phyloP scores from a whole-genome alignment of 1,284 basidiomycete genomes.

The Pascua sp. region DNA sequence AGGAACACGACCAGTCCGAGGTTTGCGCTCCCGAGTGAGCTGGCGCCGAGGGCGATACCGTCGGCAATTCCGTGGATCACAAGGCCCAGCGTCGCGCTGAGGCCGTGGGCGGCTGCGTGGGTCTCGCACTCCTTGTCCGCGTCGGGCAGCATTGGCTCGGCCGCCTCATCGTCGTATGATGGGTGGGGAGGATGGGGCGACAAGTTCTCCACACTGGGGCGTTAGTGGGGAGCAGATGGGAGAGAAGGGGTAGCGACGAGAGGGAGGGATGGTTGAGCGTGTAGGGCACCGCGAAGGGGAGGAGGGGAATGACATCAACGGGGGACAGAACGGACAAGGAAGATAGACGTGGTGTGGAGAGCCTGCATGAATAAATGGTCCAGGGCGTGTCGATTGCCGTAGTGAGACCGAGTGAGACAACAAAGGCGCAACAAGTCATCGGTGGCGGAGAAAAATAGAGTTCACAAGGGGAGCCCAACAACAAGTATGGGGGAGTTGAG shows the following conservation, averaged over 20 bases:
- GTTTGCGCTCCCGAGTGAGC: slow-evolving; percentile 42
- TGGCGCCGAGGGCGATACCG: slow-evolving; percentile 80
- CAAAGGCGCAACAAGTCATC: no score
- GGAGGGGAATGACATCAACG: no score
- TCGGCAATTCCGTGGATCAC: slow-evolving; percentile 83
- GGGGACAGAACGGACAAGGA: no score
- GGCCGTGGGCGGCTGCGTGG: slow-evolving; percentile 35
- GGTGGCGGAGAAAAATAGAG: no score
- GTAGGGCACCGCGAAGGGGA: no score
- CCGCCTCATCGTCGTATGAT: slow-evolving; percentile 5
- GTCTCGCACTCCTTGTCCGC: slow-evolving; percentile 11
- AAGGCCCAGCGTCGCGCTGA: slow-evolving; percentile 76
- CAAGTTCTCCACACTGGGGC: slow-evolving; percentile 41
- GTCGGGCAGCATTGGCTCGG: slow-evolving; percentile 11
- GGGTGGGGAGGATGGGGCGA: slow-evolving; percentile 39
- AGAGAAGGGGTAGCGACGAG: not conserved
- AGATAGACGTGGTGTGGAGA: no score
- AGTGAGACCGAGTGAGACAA: no score
- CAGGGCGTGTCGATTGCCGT: no score
- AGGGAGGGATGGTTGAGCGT: no score
- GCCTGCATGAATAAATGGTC: no score
- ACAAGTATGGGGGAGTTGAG: no score
- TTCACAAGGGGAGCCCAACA: no score
- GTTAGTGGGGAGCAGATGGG: not conserved
- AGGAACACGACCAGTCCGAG: slow-evolving; percentile 79